Conservation (phyloP, 768 basidiomycete genomes). For the Tubosaeta brunneosetosa region DNA sequence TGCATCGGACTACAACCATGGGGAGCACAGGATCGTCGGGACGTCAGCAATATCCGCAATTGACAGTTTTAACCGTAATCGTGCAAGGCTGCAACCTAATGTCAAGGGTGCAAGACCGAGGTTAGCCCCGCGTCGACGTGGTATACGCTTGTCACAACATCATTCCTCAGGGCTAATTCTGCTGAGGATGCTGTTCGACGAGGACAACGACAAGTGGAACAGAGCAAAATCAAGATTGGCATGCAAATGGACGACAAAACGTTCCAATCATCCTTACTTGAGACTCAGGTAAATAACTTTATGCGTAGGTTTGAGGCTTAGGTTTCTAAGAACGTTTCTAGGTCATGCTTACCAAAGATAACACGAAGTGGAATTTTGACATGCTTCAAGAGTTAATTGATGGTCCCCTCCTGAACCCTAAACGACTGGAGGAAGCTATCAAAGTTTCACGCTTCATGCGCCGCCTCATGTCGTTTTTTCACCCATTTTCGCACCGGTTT, state of each 20-base stretch:
- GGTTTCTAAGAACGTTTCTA: slow-evolving; percentile 25
- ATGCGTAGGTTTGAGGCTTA: neutral
- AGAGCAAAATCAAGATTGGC: slow-evolving; percentile 81
- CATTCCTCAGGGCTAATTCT: slow-evolving; percentile 58
- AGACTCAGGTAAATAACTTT: slow-evolving; percentile 64
- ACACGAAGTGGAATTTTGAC: slow-evolving; percentile 91
- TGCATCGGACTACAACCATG: slow-evolving; percentile 75
- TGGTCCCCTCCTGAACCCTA: slow-evolving; percentile 86
- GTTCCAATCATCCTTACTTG: slow-evolving; percentile 79
- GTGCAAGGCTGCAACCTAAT: slow-evolving; percentile 59
- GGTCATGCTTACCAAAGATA: slow-evolving; percentile 86
- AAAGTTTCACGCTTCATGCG: slow-evolving; percentile 84
- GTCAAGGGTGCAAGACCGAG: slow-evolving; percentile 59
- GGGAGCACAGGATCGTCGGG: slow-evolving; percentile 76
- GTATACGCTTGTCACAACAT: neutral
- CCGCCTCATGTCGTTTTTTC: slow-evolving; percentile 90
- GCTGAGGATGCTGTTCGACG: slow-evolving; percentile 82
- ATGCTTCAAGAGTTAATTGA: slow-evolving; percentile 84
- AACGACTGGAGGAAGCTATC: slow-evolving; percentile 91
- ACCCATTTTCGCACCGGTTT: slow-evolving; percentile 86
- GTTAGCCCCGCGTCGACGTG: slow-evolving; percentile 33
- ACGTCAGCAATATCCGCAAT: slow-evolving; percentile 82
- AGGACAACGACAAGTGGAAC: slow-evolving; percentile 87
- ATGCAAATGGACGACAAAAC: slow-evolving; percentile 95
- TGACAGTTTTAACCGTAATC: slow-evolving; percentile 91